Percentiles rank a stretch among this genome's conserved stretches.
Conservation (phyloP, 305 asterid species). For the Withania somnifera region DNA sequence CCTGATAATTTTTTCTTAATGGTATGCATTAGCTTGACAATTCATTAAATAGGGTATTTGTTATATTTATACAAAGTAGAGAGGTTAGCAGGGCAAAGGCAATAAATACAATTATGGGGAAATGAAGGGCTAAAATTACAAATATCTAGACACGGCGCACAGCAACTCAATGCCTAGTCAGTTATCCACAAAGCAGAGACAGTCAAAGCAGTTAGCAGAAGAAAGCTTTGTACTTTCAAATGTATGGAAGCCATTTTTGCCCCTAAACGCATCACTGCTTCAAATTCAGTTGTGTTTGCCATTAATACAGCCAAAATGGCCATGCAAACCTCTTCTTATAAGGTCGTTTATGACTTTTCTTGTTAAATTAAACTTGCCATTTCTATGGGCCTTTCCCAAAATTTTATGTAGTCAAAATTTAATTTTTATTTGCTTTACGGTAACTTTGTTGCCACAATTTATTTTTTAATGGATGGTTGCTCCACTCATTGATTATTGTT, state of each 20-base stretch:
- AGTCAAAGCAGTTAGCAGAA: constrained; percentile 3
- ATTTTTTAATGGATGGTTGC: background rate
- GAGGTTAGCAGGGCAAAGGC: background rate
- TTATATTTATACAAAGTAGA: no score
- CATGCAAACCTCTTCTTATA: constrained; percentile 42
- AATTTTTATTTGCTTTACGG: background rate
- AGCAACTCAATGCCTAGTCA: background rate
- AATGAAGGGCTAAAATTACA: background rate
- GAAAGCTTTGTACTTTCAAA: constrained; percentile 3
- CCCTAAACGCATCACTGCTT: constrained; percentile 16
- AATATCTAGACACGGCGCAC: background rate
- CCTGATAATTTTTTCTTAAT: no score
- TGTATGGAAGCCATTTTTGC: constrained; percentile 23
- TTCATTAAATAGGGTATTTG: no score
- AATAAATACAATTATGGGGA: background rate
- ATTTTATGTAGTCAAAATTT: background rate
- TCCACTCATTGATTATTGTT: background rate
- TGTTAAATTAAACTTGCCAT: background rate
- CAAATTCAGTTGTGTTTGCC: constrained; percentile 11
- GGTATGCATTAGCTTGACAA: no score
- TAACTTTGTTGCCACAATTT: background rate
- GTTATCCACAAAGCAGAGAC: constrained; percentile 1
- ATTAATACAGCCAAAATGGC: constrained; percentile 41
- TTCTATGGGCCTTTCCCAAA: background rate
- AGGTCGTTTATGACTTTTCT: constrained; percentile 24